These are phyloP conservation scores for Boletellus emodensis DNA, from an alignment of 768 basidiomycete species.

Conservation along the genomic window DNA sequence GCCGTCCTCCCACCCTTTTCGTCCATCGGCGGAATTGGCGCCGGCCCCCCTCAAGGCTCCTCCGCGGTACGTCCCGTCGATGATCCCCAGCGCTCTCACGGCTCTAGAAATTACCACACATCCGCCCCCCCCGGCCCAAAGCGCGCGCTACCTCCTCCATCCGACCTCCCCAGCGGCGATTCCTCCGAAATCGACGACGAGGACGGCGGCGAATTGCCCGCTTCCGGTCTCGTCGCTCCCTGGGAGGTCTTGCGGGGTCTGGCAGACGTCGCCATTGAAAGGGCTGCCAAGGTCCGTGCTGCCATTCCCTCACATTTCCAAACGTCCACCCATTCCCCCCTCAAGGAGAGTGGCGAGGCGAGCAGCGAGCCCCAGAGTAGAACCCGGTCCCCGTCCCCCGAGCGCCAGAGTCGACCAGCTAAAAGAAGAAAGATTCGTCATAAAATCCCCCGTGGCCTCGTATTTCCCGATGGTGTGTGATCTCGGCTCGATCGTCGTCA, in stretches of 20 bases:
- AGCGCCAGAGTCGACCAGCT: conserved; percentile 60
- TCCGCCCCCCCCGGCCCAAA: conserved; percentile 44
- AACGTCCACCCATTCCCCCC: conserved; percentile 9
- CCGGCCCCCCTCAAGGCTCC: conserved; percentile 37
- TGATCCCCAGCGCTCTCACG: conserved; percentile 29
- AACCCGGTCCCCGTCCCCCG: conserved; percentile 68
- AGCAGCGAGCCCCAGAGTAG: conserved; percentile 74
- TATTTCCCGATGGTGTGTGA: conserved; percentile 71
- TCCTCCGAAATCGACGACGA: conserved; percentile 86
- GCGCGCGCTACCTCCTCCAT: conserved; percentile 56
- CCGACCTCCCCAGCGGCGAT: conserved; percentile 71
- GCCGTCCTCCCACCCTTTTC: conserved; percentile 71
- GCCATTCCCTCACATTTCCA: background rate
- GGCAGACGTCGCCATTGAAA: conserved; percentile 77
- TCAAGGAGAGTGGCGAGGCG: conserved; percentile 68
- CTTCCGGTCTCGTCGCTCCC: conserved; percentile 77
- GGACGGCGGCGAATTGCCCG: conserved; percentile 74
- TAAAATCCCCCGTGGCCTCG: conserved; percentile 50
- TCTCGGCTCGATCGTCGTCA: background rate
- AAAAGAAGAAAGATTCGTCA: conserved; percentile 74
- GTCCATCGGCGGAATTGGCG: conserved; percentile 55
- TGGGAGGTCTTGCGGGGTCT: conserved; percentile 81
- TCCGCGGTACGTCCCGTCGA: conserved; percentile 58
- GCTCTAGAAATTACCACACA: conserved; percentile 30
- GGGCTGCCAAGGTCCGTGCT: conserved; percentile 64